phyloP scores from a whole-genome alignment of 2,329 filamentous ascomycete species.

The Pseudogymnoascus sp. region DNA sequence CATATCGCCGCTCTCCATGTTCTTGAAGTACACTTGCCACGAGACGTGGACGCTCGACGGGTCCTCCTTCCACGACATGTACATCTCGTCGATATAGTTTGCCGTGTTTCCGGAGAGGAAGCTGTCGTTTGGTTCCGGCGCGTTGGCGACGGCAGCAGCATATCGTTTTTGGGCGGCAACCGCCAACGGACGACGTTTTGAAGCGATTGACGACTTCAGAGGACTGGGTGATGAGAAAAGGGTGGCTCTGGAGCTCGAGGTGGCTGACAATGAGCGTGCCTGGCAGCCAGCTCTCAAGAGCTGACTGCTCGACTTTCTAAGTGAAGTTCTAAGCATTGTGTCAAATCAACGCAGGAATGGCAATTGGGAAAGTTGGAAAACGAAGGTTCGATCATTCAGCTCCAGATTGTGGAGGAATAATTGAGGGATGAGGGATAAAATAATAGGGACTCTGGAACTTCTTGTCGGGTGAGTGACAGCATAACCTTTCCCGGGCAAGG shows the following conservation, averaged over 20 bases:
- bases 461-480: background rate
- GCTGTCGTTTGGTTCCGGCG: constrained; percentile 80
- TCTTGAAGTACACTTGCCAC: constrained; percentile 99
- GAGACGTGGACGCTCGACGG: constrained; percentile 91
- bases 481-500: constrained; percentile 1
- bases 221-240: constrained; percentile 34
- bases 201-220: constrained; percentile 35
- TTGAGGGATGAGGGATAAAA: constrained; percentile 2
- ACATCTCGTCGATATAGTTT: constrained; percentile 99
- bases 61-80: constrained; percentile 92
- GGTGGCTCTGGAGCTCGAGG: constrained; percentile 30
- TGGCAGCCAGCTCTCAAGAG: constrained; percentile 50
- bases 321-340: constrained; percentile 66
- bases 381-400: constrained; percentile 8
- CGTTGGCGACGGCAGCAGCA: constrained; percentile 47
- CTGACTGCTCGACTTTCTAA: constrained; percentile 58
- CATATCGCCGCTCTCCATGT: constrained; percentile 98
- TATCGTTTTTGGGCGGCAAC: constrained; percentile 44
- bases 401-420: constrained; percentile 5
- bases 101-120: constrained; percentile 95
- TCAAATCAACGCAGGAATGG: constrained; percentile 32
- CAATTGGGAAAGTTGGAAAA: constrained; percentile 12
- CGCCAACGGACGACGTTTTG: constrained; percentile 41
- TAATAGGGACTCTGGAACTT: constrained; percentile 2
- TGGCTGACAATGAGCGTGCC: constrained; percentile 24